Conservation (phyloP, 2,329 filamentous ascomycete species). For the Coniochaeta hoffmannii region DNA sequence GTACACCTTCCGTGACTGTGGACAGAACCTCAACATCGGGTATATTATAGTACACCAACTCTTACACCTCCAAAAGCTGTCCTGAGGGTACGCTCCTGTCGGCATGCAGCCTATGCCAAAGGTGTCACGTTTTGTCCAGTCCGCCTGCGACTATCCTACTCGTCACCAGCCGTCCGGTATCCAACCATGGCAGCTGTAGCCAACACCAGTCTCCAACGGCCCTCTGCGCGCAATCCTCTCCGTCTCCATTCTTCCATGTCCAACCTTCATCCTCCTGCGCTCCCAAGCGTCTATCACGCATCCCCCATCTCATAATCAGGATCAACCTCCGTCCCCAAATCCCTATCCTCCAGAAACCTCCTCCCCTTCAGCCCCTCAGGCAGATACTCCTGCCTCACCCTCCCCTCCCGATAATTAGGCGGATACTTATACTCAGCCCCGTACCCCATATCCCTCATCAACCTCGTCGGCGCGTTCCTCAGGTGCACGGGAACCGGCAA, state of each 20-base stretch:
- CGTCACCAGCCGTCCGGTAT: too few relatives aligned
- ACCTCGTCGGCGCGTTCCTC: conserved; percentile 80
- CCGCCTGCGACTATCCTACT: too few relatives aligned
- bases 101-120: too few relatives aligned
- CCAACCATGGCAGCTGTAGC: neutral
- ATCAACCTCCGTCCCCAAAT: conserved; percentile 75
- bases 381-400: conserved; percentile 83
- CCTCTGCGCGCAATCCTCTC: neutral
- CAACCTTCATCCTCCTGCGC: neutral
- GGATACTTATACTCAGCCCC: conserved; percentile 95
- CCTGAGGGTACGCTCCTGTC: too few relatives aligned
- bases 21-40: too few relatives aligned
- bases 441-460: conserved; percentile 92
- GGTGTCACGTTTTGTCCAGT: too few relatives aligned
- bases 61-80: too few relatives aligned
- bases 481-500: conserved; percentile 82
- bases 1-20: too few relatives aligned
- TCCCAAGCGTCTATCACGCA: neutral
- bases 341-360: conserved; percentile 68
- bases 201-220: too few relatives aligned
- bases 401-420: conserved; percentile 77
- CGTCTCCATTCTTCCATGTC: neutral
- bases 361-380: conserved; percentile 66
- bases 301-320: conserved; percentile 47
- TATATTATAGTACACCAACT: too few relatives aligned